Evolutionary conservation across 2,329 filamentous ascomycete species (phyloP).

Genomic region (Diatrype stigma): DNA sequence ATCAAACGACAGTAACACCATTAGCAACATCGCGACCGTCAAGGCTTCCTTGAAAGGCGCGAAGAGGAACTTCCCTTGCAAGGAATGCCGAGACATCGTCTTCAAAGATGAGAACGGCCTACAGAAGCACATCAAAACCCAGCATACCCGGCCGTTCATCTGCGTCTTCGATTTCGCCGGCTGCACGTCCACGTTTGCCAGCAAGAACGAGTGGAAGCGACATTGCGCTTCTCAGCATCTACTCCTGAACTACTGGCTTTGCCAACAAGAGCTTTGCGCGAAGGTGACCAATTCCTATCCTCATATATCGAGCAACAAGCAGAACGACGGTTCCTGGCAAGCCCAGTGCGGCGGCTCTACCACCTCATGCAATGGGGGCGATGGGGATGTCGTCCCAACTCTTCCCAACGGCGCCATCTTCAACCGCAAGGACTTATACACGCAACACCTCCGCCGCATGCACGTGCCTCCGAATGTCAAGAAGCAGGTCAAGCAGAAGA

Average conservation of each 20-base stretch:
- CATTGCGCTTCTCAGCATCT: slow-evolving; percentile 81
- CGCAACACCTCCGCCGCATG: slow-evolving; percentile 84
- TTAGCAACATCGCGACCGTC: slow-evolving; percentile 6
- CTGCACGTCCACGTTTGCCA: slow-evolving; percentile 67
- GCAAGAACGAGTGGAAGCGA: slow-evolving; percentile 95
- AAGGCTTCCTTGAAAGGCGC: slow-evolving; percentile 20
- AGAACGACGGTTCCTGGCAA: slow-evolving; percentile 15
- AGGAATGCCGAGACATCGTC: slow-evolving; percentile 30
- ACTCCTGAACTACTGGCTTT: slow-evolving; percentile 69
- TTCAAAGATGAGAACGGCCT: slow-evolving; percentile 45
- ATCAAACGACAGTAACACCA: slow-evolving; percentile 7
- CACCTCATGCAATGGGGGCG: slow-evolving; percentile 7
- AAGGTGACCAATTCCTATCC: slow-evolving; percentile 27
- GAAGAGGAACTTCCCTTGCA: slow-evolving; percentile 28
- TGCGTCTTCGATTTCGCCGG: slow-evolving; percentile 79
- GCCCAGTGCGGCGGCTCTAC: slow-evolving; percentile 15
- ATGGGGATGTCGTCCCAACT: slow-evolving; percentile 10
- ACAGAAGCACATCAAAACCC: slow-evolving; percentile 45
- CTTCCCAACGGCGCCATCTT: slow-evolving; percentile 62
- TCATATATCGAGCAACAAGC: slow-evolving; percentile 15
- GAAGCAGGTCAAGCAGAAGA: slow-evolving; percentile 35
- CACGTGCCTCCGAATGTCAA: slow-evolving; percentile 54
- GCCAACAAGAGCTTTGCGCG: slow-evolving; percentile 58
- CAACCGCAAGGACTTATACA: slow-evolving; percentile 90
- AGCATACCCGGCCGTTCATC: slow-evolving; percentile 60